Conservation (phyloP, 2,329 filamentous ascomycete genomes). For the Arthrobotrys megalospora region DNA sequence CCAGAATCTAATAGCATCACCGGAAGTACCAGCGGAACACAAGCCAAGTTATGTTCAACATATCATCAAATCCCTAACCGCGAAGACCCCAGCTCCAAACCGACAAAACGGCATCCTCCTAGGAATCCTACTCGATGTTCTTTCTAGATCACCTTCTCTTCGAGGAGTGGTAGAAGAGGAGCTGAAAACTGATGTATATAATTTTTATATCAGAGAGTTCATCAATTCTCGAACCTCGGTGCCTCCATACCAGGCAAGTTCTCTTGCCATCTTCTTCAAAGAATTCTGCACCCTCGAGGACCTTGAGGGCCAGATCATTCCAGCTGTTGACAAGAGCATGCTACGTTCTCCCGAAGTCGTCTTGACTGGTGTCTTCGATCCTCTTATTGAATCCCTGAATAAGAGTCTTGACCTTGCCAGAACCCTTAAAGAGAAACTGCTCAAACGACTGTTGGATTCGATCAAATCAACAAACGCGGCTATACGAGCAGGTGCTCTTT, state of each 20-base stretch:
- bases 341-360: conserved; percentile 91
- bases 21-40: conserved; percentile 35
- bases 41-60: conserved; percentile 76
- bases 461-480: conserved; percentile 87
- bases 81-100: conserved; percentile 76
- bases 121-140: conserved; percentile 89
- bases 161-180: conserved; percentile 74
- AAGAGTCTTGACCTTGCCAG: conserved; percentile 81
- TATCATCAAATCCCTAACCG: conserved; percentile 77
- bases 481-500: conserved; percentile 82
- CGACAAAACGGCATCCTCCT: conserved; percentile 83
- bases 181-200: conserved; percentile 80
- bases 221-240: conserved; percentile 82
- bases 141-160: conserved; percentile 77
- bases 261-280: conserved; percentile 85
- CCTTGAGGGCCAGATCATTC: conserved; percentile 81
- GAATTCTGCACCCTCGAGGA: conserved; percentile 82
- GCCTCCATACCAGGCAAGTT: conserved; percentile 79
- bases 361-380: conserved; percentile 81
- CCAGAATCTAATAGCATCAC: conserved; percentile 43
- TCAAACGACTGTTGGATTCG: conserved; percentile 91
- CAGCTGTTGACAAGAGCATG: conserved; percentile 88
- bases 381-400: conserved; percentile 80
- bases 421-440: conserved; percentile 78
- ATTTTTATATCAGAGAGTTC: conserved; percentile 88